Evolutionary conservation across 805 yeast species (phyloP).

Genomic region (Candida ipomoeae): DNA sequence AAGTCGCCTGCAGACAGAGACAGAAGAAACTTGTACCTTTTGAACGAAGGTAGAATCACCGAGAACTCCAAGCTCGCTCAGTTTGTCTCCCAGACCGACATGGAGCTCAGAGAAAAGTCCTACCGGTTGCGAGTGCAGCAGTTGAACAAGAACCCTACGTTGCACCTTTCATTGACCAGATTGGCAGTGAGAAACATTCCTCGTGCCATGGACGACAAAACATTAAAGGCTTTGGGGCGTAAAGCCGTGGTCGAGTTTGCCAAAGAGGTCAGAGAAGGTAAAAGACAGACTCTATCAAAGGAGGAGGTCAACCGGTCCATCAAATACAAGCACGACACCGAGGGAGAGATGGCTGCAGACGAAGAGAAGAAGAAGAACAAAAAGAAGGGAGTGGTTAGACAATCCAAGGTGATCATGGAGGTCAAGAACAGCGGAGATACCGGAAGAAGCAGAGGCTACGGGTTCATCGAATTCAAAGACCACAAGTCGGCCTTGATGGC

Average conservation of each 20-base stretch:
- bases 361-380: slow-evolving; percentile 56
- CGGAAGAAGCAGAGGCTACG: slow-evolving; percentile 96
- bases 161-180: slow-evolving; percentile 92
- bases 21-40: slow-evolving; percentile 74
- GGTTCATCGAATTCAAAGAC: slow-evolving; percentile 88
- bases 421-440: slow-evolving; percentile 80
- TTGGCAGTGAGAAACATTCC: slow-evolving; percentile 93
- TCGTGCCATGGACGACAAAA: slow-evolving; percentile 82
- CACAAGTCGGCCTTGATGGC: slow-evolving; percentile 95
- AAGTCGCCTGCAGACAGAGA: slow-evolving; percentile 78
- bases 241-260: slow-evolving; percentile 95
- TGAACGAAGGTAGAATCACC: slow-evolving; percentile 92
- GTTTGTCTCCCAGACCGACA: slow-evolving; percentile 61
- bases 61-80: slow-evolving; percentile 75
- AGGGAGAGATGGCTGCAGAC: slow-evolving; percentile 25
- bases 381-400: slow-evolving; percentile 86
- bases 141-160: slow-evolving; percentile 81
- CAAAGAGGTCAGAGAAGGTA: slow-evolving; percentile 68
- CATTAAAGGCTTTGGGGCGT: slow-evolving; percentile 87
- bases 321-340: slow-evolving; percentile 51
- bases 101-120: slow-evolving; percentile 85
- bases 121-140: slow-evolving; percentile 83
- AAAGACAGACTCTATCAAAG: slow-evolving; percentile 80
- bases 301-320: slow-evolving; percentile 84
- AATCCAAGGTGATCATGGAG: slow-evolving; percentile 90